Base-by-base conservation (phyloP, 2,329 filamentous ascomycete genomes). In the Penicillium concentricum region DNA sequence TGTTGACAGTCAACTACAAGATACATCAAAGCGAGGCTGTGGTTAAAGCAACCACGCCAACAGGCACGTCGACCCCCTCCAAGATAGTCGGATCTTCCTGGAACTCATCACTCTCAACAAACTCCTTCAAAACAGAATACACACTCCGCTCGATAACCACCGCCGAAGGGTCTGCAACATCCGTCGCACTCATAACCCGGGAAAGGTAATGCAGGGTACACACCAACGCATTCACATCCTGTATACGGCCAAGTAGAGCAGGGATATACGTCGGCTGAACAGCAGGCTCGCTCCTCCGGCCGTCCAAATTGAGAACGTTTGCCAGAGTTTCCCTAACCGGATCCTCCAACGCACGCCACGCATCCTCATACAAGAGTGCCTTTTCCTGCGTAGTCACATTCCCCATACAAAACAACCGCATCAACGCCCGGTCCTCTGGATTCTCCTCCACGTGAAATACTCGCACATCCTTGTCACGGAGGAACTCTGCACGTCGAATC, bases 211-310 rank as follows among this genome's bases (percentile, higher is more conserved):
- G 22, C 15, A 61, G 35, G 12, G 51, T 42, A 44, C 39, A 49
- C 1, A 41, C 24, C 35, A 62, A 35, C 4, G 56, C 32, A 20
- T 15, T 20, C 13, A 44, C 28, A 15, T 46, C 48, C 13, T 24
- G 41, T 10, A 61, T 54, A 34, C 48, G 44, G 20, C 35, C 37
- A 24, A 62, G 47, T 10, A 62, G 45, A n/a, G 58, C 60, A 45
- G 60, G 53, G 32, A 56, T 56, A 39, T 62, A 61, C 16, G 60
- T 61, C 18, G 58, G 60, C 18, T 61, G 58, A 16, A 62, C 54
- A 22, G 60, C 60, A 32, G 58, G 58, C 20, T 57, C 30, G 1
- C 51, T 44, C 24, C 50, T 54, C n/a, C 22, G 18, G 10, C 60
- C 60, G 22, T 62, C 60, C 12, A 59, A 28, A 47, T 62, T 59